Base-by-base conservation (phyloP, 305 asterid species). In the Solanum chacoense region DNA sequence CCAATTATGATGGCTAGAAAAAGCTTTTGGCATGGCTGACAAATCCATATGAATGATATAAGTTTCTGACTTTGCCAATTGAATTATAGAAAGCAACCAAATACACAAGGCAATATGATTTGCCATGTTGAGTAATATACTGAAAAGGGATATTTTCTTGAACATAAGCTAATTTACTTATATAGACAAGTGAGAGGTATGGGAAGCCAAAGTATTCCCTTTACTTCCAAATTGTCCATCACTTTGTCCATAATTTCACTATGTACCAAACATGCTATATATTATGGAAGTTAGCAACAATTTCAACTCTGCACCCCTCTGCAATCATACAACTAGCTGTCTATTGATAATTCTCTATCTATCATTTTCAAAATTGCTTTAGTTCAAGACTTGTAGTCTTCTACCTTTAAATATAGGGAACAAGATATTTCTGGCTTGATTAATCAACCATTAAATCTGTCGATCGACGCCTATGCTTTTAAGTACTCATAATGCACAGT, bases 31-130 rank as follows among this genome's bases (percentile, higher is more conserved):
- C 92, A 91, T 92, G 89, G 88, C 83, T 73, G 91, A 78, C 76
- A 88, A 85, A 86, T 92, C 93, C 93, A 92, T 92, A 80, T 90
- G 94, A 74, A 92, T 32, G 81, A 92, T 87, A 34, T 92, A 92
- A 35, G 89, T 89, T 28, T 91, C 93, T 37, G 87, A n/a, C 83
- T 88, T 81, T 12, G 89, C 91, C 4, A 88, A 79, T 35, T 65
- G 74, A 31, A 90, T 63, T 78, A 88, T 45, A 74, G n/a, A 75
- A 22, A 88, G 18, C 16, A 28, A 75, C 74, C 32, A 85, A 1
- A 85, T 75, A 77, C 42, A 89, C 77, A 92, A 83, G 22, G 85
- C 89, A 28, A 90, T 83, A 12, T 76, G 38, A 36, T 36, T 37
- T 89, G 85, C 89, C 93, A 91, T 91, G 35, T 88, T 31, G 85